phyloP scores from a whole-genome alignment of 305 asterid genomes.

The Fraxinus albicans region DNA sequence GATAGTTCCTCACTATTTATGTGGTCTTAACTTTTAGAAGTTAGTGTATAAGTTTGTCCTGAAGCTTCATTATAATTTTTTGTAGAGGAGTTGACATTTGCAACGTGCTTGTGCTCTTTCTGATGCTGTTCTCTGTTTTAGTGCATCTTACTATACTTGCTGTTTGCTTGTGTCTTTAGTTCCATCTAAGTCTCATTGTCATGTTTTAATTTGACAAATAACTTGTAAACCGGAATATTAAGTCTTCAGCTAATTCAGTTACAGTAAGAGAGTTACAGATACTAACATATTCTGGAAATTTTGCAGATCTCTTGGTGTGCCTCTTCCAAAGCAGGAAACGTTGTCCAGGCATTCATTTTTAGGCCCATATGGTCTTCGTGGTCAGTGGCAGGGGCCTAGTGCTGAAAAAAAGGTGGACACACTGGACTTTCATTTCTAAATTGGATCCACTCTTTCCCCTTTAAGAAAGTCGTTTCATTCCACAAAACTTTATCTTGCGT shows the following conservation, averaged over 20 bases:
- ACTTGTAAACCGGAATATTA: slow-evolving; percentile 12
- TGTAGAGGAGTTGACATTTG: neutral
- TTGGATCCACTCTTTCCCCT: neutral
- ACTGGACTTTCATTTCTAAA: slow-evolving; percentile 16
- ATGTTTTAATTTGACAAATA: slow-evolving; percentile 13
- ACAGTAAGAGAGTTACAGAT: neutral
- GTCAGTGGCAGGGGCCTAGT: slow-evolving; percentile 71
- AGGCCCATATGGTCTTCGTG: slow-evolving; percentile 85
- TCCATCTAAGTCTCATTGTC: slow-evolving; percentile 10
- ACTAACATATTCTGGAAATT: slow-evolving; percentile 25
- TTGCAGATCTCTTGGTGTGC: slow-evolving; percentile 74
- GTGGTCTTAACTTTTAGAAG: neutral
- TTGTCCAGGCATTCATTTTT: slow-evolving; percentile 88
- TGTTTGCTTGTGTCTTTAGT: slow-evolving; percentile 17
- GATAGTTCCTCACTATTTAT: slow-evolving; percentile 11
- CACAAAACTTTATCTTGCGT: neutral
- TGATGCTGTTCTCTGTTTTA: slow-evolving; percentile 21
- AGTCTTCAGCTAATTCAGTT: slow-evolving; percentile 9
- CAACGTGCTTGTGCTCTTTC: slow-evolving; percentile 9
- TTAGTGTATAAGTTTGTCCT: neutral
- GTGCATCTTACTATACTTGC: slow-evolving; percentile 5
- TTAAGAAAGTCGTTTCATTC: neutral
- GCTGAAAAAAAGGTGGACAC: slow-evolving; percentile 64
- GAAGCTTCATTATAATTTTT: slow-evolving; percentile 16
- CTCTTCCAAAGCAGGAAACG: slow-evolving; percentile 92